Conservation (phyloP, 1,284 basidiomycete genomes). For the Sporisorium exsertum region DNA sequence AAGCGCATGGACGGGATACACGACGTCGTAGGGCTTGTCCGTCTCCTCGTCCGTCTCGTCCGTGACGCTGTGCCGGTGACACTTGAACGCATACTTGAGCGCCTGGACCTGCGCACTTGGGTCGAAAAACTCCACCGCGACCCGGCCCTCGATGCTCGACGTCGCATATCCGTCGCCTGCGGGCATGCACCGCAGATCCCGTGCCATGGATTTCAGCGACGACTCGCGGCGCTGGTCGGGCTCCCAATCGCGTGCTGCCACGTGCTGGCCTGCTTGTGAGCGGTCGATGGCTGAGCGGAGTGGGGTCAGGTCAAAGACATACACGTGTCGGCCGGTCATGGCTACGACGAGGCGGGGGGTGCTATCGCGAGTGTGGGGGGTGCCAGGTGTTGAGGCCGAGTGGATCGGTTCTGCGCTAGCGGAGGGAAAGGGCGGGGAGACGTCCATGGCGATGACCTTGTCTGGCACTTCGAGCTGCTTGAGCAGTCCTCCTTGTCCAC, state of each 20-base stretch:
- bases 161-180: constrained; percentile 94
- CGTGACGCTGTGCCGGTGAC: constrained; percentile 84
- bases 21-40: constrained; percentile 80
- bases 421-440: constrained; percentile 38
- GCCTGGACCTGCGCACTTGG: constrained; percentile 78
- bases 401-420: background rate
- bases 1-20: constrained; percentile 96
- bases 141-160: constrained; percentile 92
- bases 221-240: constrained; percentile 82
- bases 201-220: constrained; percentile 93
- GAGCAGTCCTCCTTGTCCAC: constrained; percentile 10
- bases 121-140: constrained; percentile 97
- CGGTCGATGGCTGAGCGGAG: constrained; percentile 41
- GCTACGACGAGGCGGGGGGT: constrained; percentile 60
- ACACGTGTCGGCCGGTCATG: constrained; percentile 57
- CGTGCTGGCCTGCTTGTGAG: constrained; percentile 15
- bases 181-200: constrained; percentile 88
- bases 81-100: constrained; percentile 98
- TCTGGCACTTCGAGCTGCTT: constrained; percentile 53
- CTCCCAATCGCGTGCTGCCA: constrained; percentile 38
- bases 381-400: constrained; percentile 10
- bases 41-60: constrained; percentile 71
- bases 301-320: constrained; percentile 55
- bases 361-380: constrained; percentile 13
- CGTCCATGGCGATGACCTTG: constrained; percentile 65